Base-by-base conservation (phyloP, 73 alveolate genomes). In the Paraurostyla sp. region DNA sequence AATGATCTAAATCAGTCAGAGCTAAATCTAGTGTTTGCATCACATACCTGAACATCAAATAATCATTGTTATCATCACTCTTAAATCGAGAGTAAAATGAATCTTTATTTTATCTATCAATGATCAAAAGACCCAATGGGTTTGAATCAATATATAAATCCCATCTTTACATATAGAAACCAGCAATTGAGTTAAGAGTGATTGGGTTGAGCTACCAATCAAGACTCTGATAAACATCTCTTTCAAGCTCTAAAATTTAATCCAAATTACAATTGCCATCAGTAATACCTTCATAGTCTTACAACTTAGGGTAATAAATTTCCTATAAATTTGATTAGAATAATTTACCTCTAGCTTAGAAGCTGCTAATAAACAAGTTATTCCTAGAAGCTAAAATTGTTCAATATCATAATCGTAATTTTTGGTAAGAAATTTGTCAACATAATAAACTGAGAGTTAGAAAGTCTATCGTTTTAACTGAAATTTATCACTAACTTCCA, bases 401-500 rank as follows among this genome's bases (percentile, higher is more conserved):
- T 73, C 87, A 2, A 73, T 13, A 6, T 45, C 73, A 15, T 43
- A 22, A 1, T 23, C 33, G 9, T 29, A 6, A 45, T 22, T 16
- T 27, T 43, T 1, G 27, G 22, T 23, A 22, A 73, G 35, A 30
- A 43, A 73, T 48, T 57, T 23, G 35, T 73, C 87, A 11, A 35
- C 48, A 27, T 30, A 73, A 36, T 73, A 25, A 9, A 73, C 71
- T 30, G 87, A 36, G 2, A 73, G 48, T 23, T 73, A 43, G 33
- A 43, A 73, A 6, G 87, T 73, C 46, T 73, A 36, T 0, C 87
- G 16, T 30, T 73, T 73, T 30, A 73, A 50, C 30, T 73, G 46
- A 48, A 73, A 73, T 40, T 40, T 73, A 30, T 73, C 87, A 33
- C 87, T 73, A 3, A 73, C 87, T 9, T 73, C 87, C 87, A 73